phyloP scores from a whole-genome alignment of 2,329 filamentous ascomycete species.

The Aspergillus costaricaensis region DNA sequence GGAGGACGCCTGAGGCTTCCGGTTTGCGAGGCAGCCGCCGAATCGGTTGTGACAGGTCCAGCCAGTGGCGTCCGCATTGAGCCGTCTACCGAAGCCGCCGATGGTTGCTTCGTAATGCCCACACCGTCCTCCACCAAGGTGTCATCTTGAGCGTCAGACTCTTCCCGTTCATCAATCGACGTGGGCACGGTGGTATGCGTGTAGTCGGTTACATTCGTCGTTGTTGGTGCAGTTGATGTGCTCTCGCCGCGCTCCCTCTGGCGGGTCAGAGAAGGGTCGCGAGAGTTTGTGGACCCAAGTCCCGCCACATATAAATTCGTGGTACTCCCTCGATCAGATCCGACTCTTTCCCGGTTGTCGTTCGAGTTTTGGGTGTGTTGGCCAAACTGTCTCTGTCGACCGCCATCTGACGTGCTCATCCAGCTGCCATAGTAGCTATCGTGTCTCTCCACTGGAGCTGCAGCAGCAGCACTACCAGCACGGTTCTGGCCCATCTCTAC shows the following conservation, averaged over 20 bases:
- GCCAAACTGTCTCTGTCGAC: constrained; percentile 21
- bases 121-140: constrained; percentile 15
- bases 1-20: constrained; percentile 16
- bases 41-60: constrained; percentile 9
- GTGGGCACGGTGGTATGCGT: constrained; percentile 38
- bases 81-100: background rate
- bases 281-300: constrained; percentile 16
- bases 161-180: constrained; percentile 31
- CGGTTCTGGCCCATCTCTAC: constrained; percentile 26
- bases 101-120: constrained; percentile 6
- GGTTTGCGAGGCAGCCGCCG: constrained; percentile 1
- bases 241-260: constrained; percentile 32
- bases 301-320: constrained; percentile 22
- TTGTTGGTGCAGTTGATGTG: constrained; percentile 37
- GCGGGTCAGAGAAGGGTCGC: constrained; percentile 13
- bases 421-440: constrained; percentile 55
- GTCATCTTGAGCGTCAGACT: constrained; percentile 7
- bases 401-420: constrained; percentile 50
- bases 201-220: constrained; percentile 35
- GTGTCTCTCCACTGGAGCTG: constrained; percentile 26
- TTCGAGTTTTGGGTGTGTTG: constrained; percentile 11
- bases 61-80: background rate
- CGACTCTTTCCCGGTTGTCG: constrained; percentile 5
- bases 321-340: constrained; percentile 8
- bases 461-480: constrained; percentile 12